These are phyloP conservation scores for Ascochyta rabiei DNA, from an alignment of 2,329 filamentous ascomycete genomes.

Conservation along the genomic window DNA sequence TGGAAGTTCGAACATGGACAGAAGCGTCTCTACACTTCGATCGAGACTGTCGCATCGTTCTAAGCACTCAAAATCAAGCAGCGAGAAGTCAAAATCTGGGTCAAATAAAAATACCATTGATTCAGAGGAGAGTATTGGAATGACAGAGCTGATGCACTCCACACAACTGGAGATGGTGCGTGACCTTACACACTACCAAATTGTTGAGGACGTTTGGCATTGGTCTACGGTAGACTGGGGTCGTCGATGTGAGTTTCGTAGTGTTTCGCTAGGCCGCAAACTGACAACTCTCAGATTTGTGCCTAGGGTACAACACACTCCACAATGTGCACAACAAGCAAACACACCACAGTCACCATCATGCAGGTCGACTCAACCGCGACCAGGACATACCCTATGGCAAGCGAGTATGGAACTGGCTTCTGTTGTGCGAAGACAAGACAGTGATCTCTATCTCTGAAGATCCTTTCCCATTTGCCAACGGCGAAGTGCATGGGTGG, in stretches of 20 bases:
- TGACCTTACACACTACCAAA: slow-evolving; percentile 59
- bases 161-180: slow-evolving; percentile 44
- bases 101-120: slow-evolving; percentile 26
- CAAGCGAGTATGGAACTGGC: slow-evolving; percentile 71
- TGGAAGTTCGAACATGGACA: slow-evolving; percentile 27
- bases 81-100: slow-evolving; percentile 15
- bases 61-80: slow-evolving; percentile 25
- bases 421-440: slow-evolving; percentile 71
- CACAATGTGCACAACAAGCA: slow-evolving; percentile 50
- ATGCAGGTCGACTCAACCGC: slow-evolving; percentile 41
- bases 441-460: slow-evolving; percentile 76
- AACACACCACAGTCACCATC: slow-evolving; percentile 17
- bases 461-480: slow-evolving; percentile 53
- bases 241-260: slow-evolving; percentile 58
- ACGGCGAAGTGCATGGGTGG: slow-evolving; percentile 46
- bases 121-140: slow-evolving; percentile 45
- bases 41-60: slow-evolving; percentile 38
- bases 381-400: slow-evolving; percentile 53
- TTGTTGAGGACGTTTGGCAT: slow-evolving; percentile 75
- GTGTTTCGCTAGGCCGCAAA: neutral
- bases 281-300: slow-evolving; percentile 59
- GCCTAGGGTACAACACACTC: slow-evolving; percentile 73
- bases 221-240: slow-evolving; percentile 76
- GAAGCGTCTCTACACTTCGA: slow-evolving; percentile 41
- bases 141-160: slow-evolving; percentile 45